Percentiles rank a stretch among this genome's conserved stretches.
Conservation (phyloP, 2,329 filamentous ascomycete genomes). For the Fusarium mangiferae region DNA sequence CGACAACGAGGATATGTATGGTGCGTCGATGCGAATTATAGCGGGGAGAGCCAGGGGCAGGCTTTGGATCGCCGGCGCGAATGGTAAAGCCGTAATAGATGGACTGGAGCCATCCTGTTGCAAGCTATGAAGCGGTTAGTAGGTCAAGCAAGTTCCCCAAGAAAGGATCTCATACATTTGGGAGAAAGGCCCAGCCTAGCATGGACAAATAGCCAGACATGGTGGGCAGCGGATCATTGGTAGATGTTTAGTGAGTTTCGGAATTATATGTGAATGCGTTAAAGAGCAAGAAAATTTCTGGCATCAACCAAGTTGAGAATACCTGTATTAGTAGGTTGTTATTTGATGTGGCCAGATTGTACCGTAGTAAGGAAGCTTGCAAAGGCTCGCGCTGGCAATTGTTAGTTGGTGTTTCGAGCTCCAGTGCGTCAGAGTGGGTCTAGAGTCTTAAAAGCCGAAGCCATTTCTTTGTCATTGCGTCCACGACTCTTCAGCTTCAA, state of each 20-base stretch:
- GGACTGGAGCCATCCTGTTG: constrained; percentile 79
- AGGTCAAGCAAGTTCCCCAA: background rate
- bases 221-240: constrained; percentile 37
- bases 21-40: constrained; percentile 79
- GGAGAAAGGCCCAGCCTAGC: constrained; percentile 67
- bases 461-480: background rate
- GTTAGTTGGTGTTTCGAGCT: constrained; percentile 30
- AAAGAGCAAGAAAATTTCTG: background rate
- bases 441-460: constrained; percentile 2
- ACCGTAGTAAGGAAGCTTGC: background rate
- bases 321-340: background rate
- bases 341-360: constrained; percentile 38
- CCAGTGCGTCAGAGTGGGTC: constrained; percentile 44
- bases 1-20: constrained; percentile 85
- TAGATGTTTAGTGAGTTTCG: background rate
- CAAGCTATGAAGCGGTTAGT: constrained; percentile 65
- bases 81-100: constrained; percentile 90
- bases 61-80: constrained; percentile 87
- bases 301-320: background rate
- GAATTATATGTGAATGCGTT: background rate
- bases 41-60: constrained; percentile 73
- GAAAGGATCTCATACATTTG: constrained; percentile 54
- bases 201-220: constrained; percentile 66
- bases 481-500: background rate
- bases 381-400: constrained; percentile 23